Percentiles rank a stretch among this genome's conserved stretches.
Conservation (phyloP, 306 rosid species). For the Cucurbita moschata region DNA sequence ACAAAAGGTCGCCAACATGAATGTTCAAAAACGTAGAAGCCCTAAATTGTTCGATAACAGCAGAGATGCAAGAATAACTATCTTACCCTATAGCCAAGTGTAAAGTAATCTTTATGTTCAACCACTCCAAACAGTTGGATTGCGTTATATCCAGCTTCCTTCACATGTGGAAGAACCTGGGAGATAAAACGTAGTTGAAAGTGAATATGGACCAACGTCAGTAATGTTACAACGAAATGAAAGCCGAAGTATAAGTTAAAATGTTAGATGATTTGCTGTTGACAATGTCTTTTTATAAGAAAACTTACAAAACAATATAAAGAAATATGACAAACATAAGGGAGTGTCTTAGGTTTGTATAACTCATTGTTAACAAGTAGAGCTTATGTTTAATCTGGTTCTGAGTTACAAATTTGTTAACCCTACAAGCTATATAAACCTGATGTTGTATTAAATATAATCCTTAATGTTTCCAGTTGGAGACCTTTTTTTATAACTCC, state of each 20-base stretch:
- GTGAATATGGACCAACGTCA: neutral
- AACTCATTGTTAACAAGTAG: neutral
- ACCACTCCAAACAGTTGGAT: slow-evolving; percentile 81
- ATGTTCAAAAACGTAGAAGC: slow-evolving; percentile 4
- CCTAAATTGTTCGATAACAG: neutral
- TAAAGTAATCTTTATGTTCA: slow-evolving; percentile 93
- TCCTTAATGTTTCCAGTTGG: neutral
- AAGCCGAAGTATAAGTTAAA: neutral
- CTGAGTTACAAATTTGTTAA: neutral
- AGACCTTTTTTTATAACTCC: neutral
- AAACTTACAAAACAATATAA: neutral
- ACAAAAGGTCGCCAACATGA: neutral
- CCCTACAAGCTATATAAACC: neutral
- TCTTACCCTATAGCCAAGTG: slow-evolving; percentile 88
- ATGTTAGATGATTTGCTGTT: neutral
- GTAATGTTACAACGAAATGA: neutral
- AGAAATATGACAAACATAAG: neutral
- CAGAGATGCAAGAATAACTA: slow-evolving; percentile 9
- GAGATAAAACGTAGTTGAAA: slow-evolving; percentile 11
- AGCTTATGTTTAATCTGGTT: neutral
- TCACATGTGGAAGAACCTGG: slow-evolving; percentile 86
- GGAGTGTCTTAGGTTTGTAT: neutral
- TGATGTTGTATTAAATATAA: neutral
- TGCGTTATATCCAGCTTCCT: slow-evolving; percentile 81
- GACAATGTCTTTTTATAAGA: neutral